Percentiles rank a stretch among this genome's conserved stretches.
phyloP scores from a whole-genome alignment of 768 basidiomycete species.

The Boletus pseudopeckii region DNA sequence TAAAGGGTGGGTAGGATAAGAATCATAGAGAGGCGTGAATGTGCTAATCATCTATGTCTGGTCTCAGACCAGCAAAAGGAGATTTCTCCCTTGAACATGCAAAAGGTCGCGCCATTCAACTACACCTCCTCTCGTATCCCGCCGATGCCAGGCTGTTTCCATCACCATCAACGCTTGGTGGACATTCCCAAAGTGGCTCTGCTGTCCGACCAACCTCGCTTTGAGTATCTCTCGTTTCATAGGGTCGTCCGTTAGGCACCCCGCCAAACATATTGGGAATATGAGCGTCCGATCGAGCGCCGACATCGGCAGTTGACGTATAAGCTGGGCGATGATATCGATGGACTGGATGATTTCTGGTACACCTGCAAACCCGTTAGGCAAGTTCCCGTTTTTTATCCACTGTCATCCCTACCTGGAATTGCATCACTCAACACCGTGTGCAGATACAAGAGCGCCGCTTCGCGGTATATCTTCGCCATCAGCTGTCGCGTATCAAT shows the following conservation, averaged over 20 bases:
- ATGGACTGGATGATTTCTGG: constrained; percentile 65
- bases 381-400: not conserved
- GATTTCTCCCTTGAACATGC: constrained; percentile 30
- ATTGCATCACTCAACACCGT: constrained; percentile 65
- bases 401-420: constrained; percentile 50
- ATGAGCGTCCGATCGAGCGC: constrained; percentile 64
- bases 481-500: constrained; percentile 49
- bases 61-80: constrained; percentile 30
- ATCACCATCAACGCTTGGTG: constrained; percentile 57
- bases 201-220: constrained; percentile 48
- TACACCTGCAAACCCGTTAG: constrained; percentile 47
- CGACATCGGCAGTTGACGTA: constrained; percentile 54
- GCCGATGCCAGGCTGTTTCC: constrained; percentile 68
- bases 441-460: constrained; percentile 64
- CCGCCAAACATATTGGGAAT: constrained; percentile 73
- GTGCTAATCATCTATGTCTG: constrained; percentile 1
- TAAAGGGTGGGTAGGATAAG: constrained; percentile 20
- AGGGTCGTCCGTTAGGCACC: constrained; percentile 68
- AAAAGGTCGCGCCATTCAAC: constrained; percentile 60
- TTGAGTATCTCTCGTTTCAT: constrained; percentile 57
- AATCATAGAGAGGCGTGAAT: not conserved
- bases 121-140: constrained; percentile 50
- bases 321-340: constrained; percentile 47
- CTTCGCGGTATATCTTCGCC: constrained; percentile 60
- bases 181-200: constrained; percentile 58